phyloP scores from a whole-genome alignment of 2,329 filamentous ascomycete genomes.

The Colletotrichum tropicicola region DNA sequence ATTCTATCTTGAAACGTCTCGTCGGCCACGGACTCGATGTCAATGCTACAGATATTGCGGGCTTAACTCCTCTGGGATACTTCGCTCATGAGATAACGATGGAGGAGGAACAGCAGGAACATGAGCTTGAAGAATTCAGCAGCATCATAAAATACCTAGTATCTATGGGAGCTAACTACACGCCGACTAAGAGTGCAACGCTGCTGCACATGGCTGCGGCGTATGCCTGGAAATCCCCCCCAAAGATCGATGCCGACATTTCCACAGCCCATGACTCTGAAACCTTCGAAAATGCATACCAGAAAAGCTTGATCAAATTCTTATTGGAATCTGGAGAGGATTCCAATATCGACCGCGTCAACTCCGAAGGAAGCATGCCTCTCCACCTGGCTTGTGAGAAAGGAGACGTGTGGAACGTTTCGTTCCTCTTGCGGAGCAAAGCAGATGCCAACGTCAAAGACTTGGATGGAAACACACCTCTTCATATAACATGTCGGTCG shows the following conservation, averaged over 20 bases:
- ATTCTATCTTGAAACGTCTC: background rate
- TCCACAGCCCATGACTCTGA: background rate
- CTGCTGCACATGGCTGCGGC: background rate
- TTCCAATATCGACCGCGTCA: background rate
- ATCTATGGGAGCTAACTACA: background rate
- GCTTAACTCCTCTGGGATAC: background rate
- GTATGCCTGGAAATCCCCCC: background rate
- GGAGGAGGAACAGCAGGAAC: background rate
- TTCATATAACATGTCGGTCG: background rate
- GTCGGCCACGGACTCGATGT: background rate
- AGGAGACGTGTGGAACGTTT: too few relatives aligned
- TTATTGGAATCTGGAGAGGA: background rate
- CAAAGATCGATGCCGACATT: background rate
- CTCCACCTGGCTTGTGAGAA: too few relatives aligned
- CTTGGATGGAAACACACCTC: background rate
- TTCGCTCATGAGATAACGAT: background rate
- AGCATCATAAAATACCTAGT: background rate
- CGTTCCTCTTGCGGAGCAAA: too few relatives aligned
- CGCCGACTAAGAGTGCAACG: background rate
- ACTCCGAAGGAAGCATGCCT: too few relatives aligned
- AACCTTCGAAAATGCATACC: background rate
- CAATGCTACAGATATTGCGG: background rate
- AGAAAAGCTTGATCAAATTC: background rate
- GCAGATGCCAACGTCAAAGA: background rate
- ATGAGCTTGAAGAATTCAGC: background rate